phyloP scores from a whole-genome alignment of 1,139 yeast species.

The Scheffersomyces insectosa region DNA sequence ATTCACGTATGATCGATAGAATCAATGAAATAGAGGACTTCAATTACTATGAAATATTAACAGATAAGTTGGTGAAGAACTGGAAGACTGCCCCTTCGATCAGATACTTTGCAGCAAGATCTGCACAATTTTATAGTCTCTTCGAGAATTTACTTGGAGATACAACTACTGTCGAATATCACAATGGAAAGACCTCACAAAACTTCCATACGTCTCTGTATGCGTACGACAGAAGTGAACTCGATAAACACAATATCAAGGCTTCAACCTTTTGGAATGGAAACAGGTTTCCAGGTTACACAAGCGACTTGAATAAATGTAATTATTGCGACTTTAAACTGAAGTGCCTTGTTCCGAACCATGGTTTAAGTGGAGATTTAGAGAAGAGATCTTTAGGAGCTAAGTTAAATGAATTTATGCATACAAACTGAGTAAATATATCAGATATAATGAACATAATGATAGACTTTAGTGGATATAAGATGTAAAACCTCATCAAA shows the following conservation, averaged over 20 bases:
- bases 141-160: constrained; percentile 28
- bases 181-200: constrained; percentile 30
- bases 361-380: constrained; percentile 2
- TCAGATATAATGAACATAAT: not conserved
- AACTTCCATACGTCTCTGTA: constrained; percentile 41
- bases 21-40: constrained; percentile 14
- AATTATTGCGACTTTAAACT: constrained; percentile 52
- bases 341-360: constrained; percentile 35
- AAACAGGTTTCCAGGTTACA: constrained; percentile 41
- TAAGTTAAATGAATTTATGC: constrained; percentile 11
- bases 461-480: not conserved
- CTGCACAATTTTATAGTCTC: constrained; percentile 47
- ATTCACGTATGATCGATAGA: not conserved
- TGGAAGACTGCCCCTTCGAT: constrained; percentile 62
- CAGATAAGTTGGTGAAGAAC: constrained; percentile 20
- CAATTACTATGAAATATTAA: constrained; percentile 10
- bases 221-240: constrained; percentile 27
- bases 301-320: constrained; percentile 43
- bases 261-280: constrained; percentile 60
- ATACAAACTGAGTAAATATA: not conserved
- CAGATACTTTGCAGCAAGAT: constrained; percentile 55
- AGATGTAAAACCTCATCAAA: constrained; percentile 44
- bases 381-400: constrained; percentile 9
- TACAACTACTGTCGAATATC: constrained; percentile 53
- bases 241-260: constrained; percentile 25